phyloP scores from a whole-genome alignment of 2,329 filamentous ascomycete genomes.

The Stemphylium vesicarium region DNA sequence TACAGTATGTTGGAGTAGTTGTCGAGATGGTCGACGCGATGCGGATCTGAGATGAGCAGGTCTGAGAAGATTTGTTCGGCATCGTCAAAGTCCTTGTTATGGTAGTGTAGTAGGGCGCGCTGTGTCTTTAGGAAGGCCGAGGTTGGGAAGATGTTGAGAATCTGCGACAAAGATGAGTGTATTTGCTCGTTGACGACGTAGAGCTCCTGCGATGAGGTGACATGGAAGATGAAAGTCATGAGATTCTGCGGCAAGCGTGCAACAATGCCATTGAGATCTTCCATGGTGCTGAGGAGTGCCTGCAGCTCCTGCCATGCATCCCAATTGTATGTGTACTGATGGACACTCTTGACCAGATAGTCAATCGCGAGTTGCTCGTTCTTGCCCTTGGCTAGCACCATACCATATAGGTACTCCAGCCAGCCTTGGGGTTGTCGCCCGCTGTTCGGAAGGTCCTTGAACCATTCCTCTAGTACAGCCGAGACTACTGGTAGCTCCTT shows the following conservation, averaged over 20 bases:
- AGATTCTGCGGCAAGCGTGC: conserved; percentile 84
- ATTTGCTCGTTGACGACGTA: conserved; percentile 83
- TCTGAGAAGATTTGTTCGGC: conserved; percentile 70
- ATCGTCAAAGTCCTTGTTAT: conserved; percentile 77
- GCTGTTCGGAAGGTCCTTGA: conserved; percentile 66
- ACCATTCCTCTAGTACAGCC: conserved; percentile 80
- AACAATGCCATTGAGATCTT: conserved; percentile 79
- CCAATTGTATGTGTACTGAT: conserved; percentile 95
- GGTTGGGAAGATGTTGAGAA: conserved; percentile 82
- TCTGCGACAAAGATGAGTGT: conserved; percentile 75
- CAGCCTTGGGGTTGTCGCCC: conserved; percentile 79
- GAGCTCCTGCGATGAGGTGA: conserved; percentile 88
- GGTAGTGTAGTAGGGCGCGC: conserved; percentile 85
- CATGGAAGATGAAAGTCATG: conserved; percentile 91
- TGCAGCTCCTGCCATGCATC: conserved; percentile 94
- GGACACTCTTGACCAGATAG: conserved; percentile 87
- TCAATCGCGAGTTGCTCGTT: conserved; percentile 84
- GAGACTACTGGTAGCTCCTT: conserved; percentile 81
- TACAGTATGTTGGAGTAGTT: conserved; percentile 98
- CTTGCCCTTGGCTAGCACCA: conserved; percentile 88
- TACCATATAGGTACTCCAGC: conserved; percentile 91
- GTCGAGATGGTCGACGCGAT: conserved; percentile 86
- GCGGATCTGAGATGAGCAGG: conserved; percentile 70
- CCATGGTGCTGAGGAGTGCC: conserved; percentile 75
- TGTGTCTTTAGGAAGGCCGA: conserved; percentile 92